Evolutionary conservation across 306 rosid genomes (phyloP), one percentile per base, ranked within the genome.

Genomic region (Gastrolobium bilobum): DNA sequence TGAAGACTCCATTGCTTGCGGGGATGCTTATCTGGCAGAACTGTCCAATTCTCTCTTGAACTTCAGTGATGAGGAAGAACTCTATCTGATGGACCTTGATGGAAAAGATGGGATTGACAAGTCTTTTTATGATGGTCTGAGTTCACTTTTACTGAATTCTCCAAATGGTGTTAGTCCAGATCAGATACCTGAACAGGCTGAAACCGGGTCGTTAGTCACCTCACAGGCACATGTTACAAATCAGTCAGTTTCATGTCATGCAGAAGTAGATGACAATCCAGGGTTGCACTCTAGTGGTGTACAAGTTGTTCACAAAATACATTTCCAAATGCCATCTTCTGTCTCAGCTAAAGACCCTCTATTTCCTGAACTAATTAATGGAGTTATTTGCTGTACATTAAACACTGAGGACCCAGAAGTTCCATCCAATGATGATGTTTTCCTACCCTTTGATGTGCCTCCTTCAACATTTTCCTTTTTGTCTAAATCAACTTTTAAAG

Each of bases 51-150:
- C 96, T 26, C 97, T 93, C 73, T 81, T 91, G 60, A 84, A 91
- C 86, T 90, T 93, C 69, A 84, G 92, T 39, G 88, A 86, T 31
- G 99, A 96, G 77, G 99, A 96, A 65, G 98, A 92, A 75, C 88
- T 90, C 42, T 81, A 73, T 79, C 78, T 84, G 68, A 87, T 92
- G 91, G 88, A 83, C 73, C 84, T 70, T 75, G 94, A 87, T 68
- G 92, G 80, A 67, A 85, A 86, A 62, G 98, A 88, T 33, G 93
- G 77, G 70, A 80, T 93, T 76, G 97, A 89, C 79, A 93, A 85
- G 79, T 87, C 96, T 44, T 91, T 86, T 86, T 93, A 86, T 79
- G 98, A 96, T 50, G 97, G 93, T 43, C 74, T 96, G 75, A 95
- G 91, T 85, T 93, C 93, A 50, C 98, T 96, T 78, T 79, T 95